These are phyloP conservation scores for Paecilomyces niveus DNA, from an alignment of 2,329 filamentous ascomycete genomes.

Conservation along the genomic window DNA sequence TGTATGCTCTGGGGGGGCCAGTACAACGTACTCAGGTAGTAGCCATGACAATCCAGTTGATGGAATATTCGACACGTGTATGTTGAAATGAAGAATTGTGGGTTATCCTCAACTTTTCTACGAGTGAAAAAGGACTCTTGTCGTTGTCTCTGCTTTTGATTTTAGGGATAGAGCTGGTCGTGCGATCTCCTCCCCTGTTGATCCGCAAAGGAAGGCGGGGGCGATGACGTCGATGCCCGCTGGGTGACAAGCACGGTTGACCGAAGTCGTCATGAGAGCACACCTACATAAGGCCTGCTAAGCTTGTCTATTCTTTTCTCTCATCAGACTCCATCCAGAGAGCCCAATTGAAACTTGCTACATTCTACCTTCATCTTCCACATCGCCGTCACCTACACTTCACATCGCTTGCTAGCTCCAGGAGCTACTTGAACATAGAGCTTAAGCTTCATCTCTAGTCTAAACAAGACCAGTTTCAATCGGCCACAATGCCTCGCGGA, in stretches of 20 bases:
- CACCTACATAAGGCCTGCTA: neutral
- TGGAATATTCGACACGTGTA: neutral
- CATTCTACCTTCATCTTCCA: neutral
- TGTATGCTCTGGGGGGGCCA: neutral
- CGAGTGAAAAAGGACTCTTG: neutral
- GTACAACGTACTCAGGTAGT: neutral
- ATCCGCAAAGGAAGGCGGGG: conserved; percentile 7
- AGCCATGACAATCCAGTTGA: neutral
- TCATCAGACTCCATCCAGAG: neutral
- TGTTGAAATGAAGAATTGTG: neutral
- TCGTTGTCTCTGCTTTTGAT: too few species aligned
- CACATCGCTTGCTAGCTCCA: neutral
- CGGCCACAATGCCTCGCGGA: conserved; percentile 58
- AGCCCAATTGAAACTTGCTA: neutral
- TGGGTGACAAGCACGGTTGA: neutral
- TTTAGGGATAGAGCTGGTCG: neutral
- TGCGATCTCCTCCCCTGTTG: neutral
- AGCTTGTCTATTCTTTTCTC: neutral
- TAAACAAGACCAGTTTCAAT: conserved; percentile 1
- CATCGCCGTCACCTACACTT: neutral
- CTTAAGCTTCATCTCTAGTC: neutral
- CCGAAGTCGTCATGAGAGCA: conserved; percentile 1
- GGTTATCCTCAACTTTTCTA: neutral
- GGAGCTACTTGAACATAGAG: neutral
- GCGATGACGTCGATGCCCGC: conserved; percentile 10